Base-by-base conservation (phyloP, 176 grass and related monocot species). In the Zea luxurians region DNA sequence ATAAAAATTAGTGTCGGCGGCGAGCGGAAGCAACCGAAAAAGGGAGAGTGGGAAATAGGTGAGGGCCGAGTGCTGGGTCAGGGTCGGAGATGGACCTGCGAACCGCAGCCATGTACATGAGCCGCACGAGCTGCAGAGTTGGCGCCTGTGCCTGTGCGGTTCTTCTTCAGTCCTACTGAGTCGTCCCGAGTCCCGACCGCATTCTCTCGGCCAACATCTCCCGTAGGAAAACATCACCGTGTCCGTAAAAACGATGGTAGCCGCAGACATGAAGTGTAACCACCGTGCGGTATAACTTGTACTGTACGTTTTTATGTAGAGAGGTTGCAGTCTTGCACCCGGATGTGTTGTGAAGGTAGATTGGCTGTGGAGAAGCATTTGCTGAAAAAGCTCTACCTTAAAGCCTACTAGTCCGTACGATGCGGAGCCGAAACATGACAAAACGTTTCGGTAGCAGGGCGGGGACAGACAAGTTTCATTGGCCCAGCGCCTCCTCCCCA, bases 1-100 rank as follows among this genome's bases (percentile, higher is more conserved):
- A 80, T 61, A 47, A 27, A 54, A 80, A 71, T 11, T 20, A 15
- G 81, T 82, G 89, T 91, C 84, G 84, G 81, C 84, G 84, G 81
- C 76, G 81, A 61, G 81, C 71, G 66, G 76, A 90, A 87, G 84
- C 89, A 87, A 84, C 60, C 77, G 52, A 62, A 60, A 76, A 67
- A 48, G 21, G 13, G 17, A 68, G 48, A 37, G 16, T 6, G 9
- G 9, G 9, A 44, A 75, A 72, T 46, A 41, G 68, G 40, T 48
- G 64, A 67, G 16, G 34, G 43, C 58, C 15, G 61, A 44, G 38
- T 67, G 80, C 46, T 41, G 40, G 36, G 48, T 77, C 76, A 78
- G 17, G 48, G n/a, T 79, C 76, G 5, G 84, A 90, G 52, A 11
- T 68, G 84, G 81, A 90, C 84, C 20, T 64, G 36, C 41, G 71